These are phyloP conservation scores for Wickerhamiella brachini DNA, from an alignment of 805 yeast species.

Conservation along the genomic window DNA sequence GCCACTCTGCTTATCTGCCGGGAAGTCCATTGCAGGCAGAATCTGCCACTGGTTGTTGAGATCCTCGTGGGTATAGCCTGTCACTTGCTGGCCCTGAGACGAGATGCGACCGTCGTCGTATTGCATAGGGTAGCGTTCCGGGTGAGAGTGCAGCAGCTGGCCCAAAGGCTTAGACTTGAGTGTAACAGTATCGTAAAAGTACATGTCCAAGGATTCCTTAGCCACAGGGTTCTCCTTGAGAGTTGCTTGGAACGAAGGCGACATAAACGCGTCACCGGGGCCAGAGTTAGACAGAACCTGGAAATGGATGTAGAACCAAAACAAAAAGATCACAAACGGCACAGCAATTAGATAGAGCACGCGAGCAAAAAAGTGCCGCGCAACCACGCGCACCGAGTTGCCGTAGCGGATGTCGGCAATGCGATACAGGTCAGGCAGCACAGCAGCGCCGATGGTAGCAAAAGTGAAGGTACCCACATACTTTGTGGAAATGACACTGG, in stretches of 20 bases:
- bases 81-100: constrained; percentile 84
- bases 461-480: constrained; percentile 95
- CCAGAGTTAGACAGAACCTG: constrained; percentile 64
- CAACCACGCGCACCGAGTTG: constrained; percentile 26
- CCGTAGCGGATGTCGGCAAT: constrained; percentile 60
- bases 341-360: constrained; percentile 49
- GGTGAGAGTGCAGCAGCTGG: constrained; percentile 77
- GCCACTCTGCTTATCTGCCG: constrained; percentile 16
- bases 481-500: constrained; percentile 84
- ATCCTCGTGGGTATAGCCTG: constrained; percentile 85
- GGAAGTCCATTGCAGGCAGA: constrained; percentile 11
- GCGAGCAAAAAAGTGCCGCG: constrained; percentile 59
- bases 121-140: constrained; percentile 73
- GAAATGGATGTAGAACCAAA: constrained; percentile 74
- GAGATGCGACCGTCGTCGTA: constrained; percentile 96
- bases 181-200: constrained; percentile 49
- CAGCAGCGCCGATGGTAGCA: constrained; percentile 76
- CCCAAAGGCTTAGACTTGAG: constrained; percentile 57
- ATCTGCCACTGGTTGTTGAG: constrained; percentile 63
- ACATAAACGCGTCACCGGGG: constrained; percentile 84
- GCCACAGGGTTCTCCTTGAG: constrained; percentile 52
- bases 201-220: constrained; percentile 53
- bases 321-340: constrained; percentile 56
- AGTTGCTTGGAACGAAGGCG: constrained; percentile 81
- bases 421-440: constrained; percentile 52